phyloP scores from a whole-genome alignment of 2,329 filamentous ascomycete species.

The Fusarium camptoceras region DNA sequence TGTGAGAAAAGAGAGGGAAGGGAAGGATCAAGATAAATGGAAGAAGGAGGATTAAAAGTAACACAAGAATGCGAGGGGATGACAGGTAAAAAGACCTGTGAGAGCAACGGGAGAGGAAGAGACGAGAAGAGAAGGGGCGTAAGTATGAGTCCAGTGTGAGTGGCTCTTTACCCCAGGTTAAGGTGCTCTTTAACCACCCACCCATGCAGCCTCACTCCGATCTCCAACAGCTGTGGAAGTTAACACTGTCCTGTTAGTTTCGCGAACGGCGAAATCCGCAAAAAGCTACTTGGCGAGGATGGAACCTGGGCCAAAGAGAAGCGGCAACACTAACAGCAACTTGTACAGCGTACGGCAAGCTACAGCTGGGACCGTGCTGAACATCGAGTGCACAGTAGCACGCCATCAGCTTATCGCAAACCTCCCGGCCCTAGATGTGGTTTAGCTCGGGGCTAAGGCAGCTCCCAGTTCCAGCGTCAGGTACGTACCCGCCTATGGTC shows the following conservation, averaged over 20 bases:
- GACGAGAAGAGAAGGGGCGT: conserved; percentile 42
- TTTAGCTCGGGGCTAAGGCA: conserved; percentile 39
- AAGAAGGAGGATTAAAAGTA: conserved; percentile 45
- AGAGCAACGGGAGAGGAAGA: conserved; percentile 39
- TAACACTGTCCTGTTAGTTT: conserved; percentile 41
- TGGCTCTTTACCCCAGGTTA: conserved; percentile 45
- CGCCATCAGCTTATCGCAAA: conserved; percentile 49
- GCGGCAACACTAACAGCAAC: conserved; percentile 6
- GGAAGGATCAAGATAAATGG: conserved; percentile 40
- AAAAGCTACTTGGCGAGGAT: conserved; percentile 35
- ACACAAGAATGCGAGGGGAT: conserved; percentile 41
- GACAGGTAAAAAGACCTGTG: conserved; percentile 45
- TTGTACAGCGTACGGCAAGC: conserved; percentile 2
- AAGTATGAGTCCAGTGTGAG: conserved; percentile 34
- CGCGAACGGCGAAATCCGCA: conserved; percentile 38
- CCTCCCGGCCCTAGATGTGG: conserved; percentile 43
- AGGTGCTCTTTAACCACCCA: conserved; percentile 32
- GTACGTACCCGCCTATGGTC: conserved; percentile 38
- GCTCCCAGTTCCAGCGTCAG: conserved; percentile 16
- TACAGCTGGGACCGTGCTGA: conserved; percentile 29
- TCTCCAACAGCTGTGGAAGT: conserved; percentile 22
- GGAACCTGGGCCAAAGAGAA: not conserved
- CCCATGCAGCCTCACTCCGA: conserved; percentile 36
- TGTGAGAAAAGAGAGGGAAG: conserved; percentile 22
- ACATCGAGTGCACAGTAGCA: conserved; percentile 38